A percentile compares a stretch with the other conserved stretches of the same genome.
Conservation (phyloP, 2,329 filamentous ascomycete species). For the Colletotrichum abscissum region DNA sequence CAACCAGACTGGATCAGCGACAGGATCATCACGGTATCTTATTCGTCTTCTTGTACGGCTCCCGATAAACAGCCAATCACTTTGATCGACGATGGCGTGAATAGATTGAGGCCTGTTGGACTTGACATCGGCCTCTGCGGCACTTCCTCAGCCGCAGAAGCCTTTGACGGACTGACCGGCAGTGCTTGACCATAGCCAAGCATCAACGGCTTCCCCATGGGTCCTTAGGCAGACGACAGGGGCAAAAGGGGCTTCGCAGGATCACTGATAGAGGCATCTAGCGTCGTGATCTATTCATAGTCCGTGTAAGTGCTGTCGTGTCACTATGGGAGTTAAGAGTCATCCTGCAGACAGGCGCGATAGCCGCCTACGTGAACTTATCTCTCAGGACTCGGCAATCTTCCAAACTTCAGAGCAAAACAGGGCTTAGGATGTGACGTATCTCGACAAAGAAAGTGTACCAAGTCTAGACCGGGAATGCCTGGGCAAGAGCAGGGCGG, state of each 20-base stretch:
- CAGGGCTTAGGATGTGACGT: not conserved
- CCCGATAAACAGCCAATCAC: not conserved
- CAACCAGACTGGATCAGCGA: not conserved
- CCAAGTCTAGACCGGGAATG: not conserved
- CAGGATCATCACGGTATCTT: not conserved
- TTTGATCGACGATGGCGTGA: not conserved
- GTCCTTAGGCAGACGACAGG: conserved; percentile 2
- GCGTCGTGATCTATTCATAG: conserved; percentile 2
- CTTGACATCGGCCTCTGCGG: conserved; percentile 9
- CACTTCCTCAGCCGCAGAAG: not conserved
- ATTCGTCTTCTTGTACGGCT: not conserved
- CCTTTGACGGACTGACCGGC: not conserved
- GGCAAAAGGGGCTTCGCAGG: conserved; percentile 3
- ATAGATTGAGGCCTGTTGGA: not conserved
- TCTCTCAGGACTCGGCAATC: not conserved
- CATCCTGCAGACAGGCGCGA: not conserved
- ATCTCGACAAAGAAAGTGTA: not conserved
- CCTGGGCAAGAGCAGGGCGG: not conserved
- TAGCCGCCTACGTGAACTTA: not conserved
- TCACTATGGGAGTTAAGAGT: not conserved
- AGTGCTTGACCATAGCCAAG: conserved; percentile 7
- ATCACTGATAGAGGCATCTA: not conserved
- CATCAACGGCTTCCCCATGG: not conserved
- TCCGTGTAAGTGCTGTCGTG: not conserved
- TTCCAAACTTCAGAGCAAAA: not conserved